Conservation (phyloP, 257 asterid genomes). For the Solanum etuberosum region DNA sequence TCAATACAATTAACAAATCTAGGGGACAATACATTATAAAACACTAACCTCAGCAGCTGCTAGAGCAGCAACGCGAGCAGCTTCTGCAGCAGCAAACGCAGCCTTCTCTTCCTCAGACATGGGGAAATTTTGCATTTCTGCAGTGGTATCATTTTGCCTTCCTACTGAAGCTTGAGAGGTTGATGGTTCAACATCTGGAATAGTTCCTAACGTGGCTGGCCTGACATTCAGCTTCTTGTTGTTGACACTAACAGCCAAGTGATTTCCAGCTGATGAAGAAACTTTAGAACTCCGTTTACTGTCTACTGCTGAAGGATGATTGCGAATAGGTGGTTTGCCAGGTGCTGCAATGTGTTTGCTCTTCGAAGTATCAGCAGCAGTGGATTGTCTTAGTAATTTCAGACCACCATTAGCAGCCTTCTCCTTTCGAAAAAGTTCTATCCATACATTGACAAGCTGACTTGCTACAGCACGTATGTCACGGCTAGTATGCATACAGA, state of each 20-base stretch:
- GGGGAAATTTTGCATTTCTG: slow-evolving; percentile 34
- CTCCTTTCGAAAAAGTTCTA: slow-evolving; percentile 89
- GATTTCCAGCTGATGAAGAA: slow-evolving; percentile 17
- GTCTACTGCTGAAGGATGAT: slow-evolving; percentile 22
- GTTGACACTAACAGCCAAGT: slow-evolving; percentile 20
- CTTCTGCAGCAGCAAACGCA: slow-evolving; percentile 91
- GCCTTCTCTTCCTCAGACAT: slow-evolving; percentile 90
- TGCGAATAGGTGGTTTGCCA: slow-evolving; percentile 73
- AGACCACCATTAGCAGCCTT: slow-evolving; percentile 70
- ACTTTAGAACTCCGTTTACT: slow-evolving; percentile 26
- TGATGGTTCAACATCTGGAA: slow-evolving; percentile 37
- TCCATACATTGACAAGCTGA: slow-evolving; percentile 96
- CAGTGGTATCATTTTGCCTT: slow-evolving; percentile 28
- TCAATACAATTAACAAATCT: background rate
- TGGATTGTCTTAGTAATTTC: slow-evolving; percentile 45
- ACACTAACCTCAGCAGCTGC: slow-evolving; percentile 93
- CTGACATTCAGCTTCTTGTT: slow-evolving; percentile 31
- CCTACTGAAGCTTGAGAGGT: slow-evolving; percentile 47
- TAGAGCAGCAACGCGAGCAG: slow-evolving; percentile 82
- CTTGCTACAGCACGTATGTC: slow-evolving; percentile 98
- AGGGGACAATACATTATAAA: background rate
- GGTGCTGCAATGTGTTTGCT: slow-evolving; percentile 32
- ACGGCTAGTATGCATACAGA: slow-evolving; percentile 96
- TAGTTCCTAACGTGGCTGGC: slow-evolving; percentile 25
- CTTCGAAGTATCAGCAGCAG: slow-evolving; percentile 34